Evolutionary conservation across 148 eudicot species (phyloP).

Genomic region (Spergularia bocconei): DNA sequence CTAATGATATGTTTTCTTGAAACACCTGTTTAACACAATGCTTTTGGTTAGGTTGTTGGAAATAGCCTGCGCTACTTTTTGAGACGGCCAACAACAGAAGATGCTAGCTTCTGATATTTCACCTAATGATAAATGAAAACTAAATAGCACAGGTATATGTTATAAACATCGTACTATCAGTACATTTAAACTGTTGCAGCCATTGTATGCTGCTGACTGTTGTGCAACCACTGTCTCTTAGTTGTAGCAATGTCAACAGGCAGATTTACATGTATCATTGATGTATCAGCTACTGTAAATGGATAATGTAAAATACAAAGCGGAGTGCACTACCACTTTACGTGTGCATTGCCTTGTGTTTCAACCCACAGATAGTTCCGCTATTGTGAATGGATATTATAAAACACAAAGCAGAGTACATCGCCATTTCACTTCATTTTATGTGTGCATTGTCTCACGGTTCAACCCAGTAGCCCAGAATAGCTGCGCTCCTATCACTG

Average conservation of each 20-base stretch:
- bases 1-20: not conserved
- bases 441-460: no score
- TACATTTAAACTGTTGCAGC: slow-evolving; percentile 8
- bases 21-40: not conserved
- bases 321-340: slow-evolving; percentile 1
- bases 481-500: no score
- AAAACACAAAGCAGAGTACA: no score
- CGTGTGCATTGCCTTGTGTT: not conserved
- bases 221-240: not conserved
- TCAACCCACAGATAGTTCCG: no score
- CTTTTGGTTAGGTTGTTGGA: slow-evolving; percentile 61
- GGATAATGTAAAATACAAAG: slow-evolving; percentile 4
- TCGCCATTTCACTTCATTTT: no score
- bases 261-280: slow-evolving; percentile 16
- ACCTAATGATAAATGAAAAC: not conserved
- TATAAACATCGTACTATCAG: not conserved
- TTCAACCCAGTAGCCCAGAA: no score
- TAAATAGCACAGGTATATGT: slow-evolving; percentile 14
- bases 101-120: slow-evolving; percentile 65
- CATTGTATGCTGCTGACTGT: slow-evolving; percentile 8
- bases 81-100: slow-evolving; percentile 90
- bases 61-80: slow-evolving; percentile 80
- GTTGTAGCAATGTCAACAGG: slow-evolving; percentile 12
- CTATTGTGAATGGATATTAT: no score
- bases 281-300: slow-evolving; percentile 25